Percentiles rank a stretch among this genome's conserved stretches.
Evolutionary conservation across 2,329 filamentous ascomycete genomes (phyloP).

Genomic region (Cordyceps militaris): DNA sequence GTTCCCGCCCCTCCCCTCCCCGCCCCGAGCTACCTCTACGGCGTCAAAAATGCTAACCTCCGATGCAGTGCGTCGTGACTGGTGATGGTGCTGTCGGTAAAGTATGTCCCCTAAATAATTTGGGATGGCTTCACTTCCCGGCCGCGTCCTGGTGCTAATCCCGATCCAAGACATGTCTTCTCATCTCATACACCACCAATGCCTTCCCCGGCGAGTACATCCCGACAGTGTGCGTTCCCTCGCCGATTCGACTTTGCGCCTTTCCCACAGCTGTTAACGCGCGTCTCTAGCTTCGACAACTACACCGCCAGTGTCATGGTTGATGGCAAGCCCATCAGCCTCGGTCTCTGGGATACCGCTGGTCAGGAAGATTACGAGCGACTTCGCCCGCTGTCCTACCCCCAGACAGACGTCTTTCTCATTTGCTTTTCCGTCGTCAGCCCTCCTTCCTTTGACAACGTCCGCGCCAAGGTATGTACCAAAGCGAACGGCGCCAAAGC

Average conservation of each 20-base stretch:
- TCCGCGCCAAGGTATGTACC: constrained; percentile 81
- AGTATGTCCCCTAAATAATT: constrained; percentile 41
- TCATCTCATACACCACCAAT: constrained; percentile 99
- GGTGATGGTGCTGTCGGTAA: constrained; percentile 99
- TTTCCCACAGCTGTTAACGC: constrained; percentile 16
- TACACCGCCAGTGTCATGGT: constrained; percentile 99
- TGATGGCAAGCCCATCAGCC: constrained; percentile 92
- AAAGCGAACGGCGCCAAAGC: background rate
- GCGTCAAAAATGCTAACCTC: constrained; percentile 29
- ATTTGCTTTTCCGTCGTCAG: constrained; percentile 99
- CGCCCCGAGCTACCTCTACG: constrained; percentile 18
- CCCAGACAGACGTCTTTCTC: constrained; percentile 95
- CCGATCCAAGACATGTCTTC: constrained; percentile 74
- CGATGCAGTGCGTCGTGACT: constrained; percentile 83
- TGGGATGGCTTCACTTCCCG: background rate
- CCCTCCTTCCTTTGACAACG: constrained; percentile 97
- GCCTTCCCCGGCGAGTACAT: constrained; percentile 99
- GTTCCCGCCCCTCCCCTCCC: constrained; percentile 20
- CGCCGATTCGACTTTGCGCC: constrained; percentile 7
- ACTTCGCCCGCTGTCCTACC: constrained; percentile 89
- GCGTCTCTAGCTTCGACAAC: constrained; percentile 74
- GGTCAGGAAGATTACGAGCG: constrained; percentile 98
- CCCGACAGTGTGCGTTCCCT: constrained; percentile 76
- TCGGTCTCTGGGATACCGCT: constrained; percentile 97
- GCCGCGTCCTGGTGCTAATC: constrained; percentile 22